Conservation (phyloP, 2,329 filamentous ascomycete genomes). For the Kalaharituber pfeilii region DNA sequence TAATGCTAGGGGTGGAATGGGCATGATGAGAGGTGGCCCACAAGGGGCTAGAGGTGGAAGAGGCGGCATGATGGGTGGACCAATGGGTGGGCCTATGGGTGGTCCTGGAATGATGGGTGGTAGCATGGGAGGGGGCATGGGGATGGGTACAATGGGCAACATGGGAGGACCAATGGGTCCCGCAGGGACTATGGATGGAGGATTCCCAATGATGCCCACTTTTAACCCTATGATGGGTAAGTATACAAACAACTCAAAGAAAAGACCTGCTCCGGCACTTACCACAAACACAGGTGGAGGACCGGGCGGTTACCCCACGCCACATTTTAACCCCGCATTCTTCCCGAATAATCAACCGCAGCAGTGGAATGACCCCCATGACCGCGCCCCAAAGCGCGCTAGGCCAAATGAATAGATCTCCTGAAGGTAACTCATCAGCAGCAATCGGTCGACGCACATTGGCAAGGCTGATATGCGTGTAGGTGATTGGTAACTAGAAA, state of each 20-base stretch:
- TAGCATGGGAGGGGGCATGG: conserved; percentile 41
- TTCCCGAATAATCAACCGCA: conserved; percentile 40
- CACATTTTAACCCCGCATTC: conserved; percentile 57
- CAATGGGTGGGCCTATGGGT: conserved; percentile 37
- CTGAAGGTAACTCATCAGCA: not conserved
- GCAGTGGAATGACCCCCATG: conserved; percentile 38
- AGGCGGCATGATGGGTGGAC: conserved; percentile 29
- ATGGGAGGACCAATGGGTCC: conserved; percentile 32
- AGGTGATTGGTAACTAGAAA: not conserved
- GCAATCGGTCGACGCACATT: not conserved
- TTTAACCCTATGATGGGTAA: conserved; percentile 22
- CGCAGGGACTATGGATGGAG: conserved; percentile 30
- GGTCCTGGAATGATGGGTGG: conserved; percentile 37
- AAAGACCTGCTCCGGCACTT: conserved; percentile 14
- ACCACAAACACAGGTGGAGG: conserved; percentile 15
- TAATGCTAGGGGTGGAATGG: conserved; percentile 36
- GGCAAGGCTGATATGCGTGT: not conserved
- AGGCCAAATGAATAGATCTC: conserved; percentile 40
- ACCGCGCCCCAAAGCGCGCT: conserved; percentile 55
- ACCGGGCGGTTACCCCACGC: conserved; percentile 23
- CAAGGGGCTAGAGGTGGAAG: conserved; percentile 34
- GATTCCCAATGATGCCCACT: conserved; percentile 21
- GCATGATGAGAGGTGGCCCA: conserved; percentile 30
- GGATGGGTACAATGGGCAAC: conserved; percentile 25
- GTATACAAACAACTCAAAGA: conserved; percentile 15